phyloP scores from a whole-genome alignment of 345 rosid species.

The Brassica nigra region DNA sequence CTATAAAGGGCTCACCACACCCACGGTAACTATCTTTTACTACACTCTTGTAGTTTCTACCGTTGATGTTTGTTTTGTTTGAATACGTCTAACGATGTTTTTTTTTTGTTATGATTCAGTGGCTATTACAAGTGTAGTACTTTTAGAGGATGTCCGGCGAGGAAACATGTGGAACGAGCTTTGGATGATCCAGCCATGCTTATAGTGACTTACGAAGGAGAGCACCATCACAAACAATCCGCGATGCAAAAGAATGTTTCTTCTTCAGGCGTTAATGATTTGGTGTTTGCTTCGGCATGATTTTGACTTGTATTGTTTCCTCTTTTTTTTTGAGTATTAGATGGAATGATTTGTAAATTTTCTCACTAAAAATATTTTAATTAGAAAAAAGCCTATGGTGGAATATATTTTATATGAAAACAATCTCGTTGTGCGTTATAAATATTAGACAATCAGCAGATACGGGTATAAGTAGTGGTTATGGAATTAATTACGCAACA shows the following conservation, averaged over 20 bases:
- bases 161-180: conserved; percentile 96
- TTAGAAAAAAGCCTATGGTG: not conserved
- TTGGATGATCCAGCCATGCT: conserved; percentile 84
- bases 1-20: conserved; percentile 92
- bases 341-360: not conserved
- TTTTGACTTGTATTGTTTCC: conserved; percentile 13
- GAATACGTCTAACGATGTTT: conserved; percentile 21
- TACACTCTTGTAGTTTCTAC: not conserved
- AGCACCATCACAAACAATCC: conserved; percentile 67
- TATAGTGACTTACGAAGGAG: conserved; percentile 91
- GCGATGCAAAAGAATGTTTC: conserved; percentile 55
- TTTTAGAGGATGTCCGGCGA: conserved; percentile 83
- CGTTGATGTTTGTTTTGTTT: conserved; percentile 3
- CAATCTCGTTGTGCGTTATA: not conserved
- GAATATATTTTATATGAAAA: not conserved
- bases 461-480: conserved; percentile 31
- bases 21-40: conserved; percentile 65
- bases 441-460: conserved; percentile 14
- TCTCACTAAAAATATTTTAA: not conserved
- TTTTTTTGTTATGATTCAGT: conserved; percentile 41
- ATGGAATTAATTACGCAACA: conserved; percentile 32
- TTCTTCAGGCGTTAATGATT: conserved; percentile 42
- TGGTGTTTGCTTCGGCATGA: conserved; percentile 55
- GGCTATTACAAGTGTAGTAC: conserved; percentile 95
- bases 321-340: not conserved